phyloP scores from a whole-genome alignment of 2,329 filamentous ascomycete genomes.

The Verticillium albo-atrum region DNA sequence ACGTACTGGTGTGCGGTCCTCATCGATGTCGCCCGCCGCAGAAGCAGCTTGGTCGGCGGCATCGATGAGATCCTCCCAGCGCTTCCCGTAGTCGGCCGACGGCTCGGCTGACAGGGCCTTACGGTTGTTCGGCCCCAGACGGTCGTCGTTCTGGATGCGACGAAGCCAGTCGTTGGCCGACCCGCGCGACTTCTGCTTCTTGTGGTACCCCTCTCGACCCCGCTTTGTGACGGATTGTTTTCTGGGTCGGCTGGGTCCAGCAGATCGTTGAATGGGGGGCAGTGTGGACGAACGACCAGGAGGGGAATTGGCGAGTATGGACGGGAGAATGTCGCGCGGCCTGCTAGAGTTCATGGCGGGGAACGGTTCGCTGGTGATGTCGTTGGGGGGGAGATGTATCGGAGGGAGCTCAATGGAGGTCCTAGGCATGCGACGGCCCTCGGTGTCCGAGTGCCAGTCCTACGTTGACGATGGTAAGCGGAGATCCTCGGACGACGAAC shows the following conservation, averaged over 20 bases:
- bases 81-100: slow-evolving; percentile 74
- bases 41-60: slow-evolving; percentile 71
- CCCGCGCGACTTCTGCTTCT: slow-evolving; percentile 68
- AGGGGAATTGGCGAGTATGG: slow-evolving; percentile 75
- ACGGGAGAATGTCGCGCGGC: slow-evolving; percentile 74
- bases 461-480: slow-evolving; percentile 24
- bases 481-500: too few species aligned
- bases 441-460: slow-evolving; percentile 70
- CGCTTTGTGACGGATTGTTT: slow-evolving; percentile 86
- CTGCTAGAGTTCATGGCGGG: slow-evolving; percentile 56
- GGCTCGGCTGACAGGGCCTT: slow-evolving; percentile 88
- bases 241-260: slow-evolving; percentile 62
- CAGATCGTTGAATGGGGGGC: slow-evolving; percentile 72
- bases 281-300: slow-evolving; percentile 84
- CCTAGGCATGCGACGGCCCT: slow-evolving; percentile 59
- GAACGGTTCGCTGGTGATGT: slow-evolving; percentile 71
- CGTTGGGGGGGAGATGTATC: slow-evolving; percentile 51
- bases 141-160: slow-evolving; percentile 55
- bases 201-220: slow-evolving; percentile 70
- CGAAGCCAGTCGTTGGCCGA: slow-evolving; percentile 65
- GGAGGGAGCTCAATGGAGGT: slow-evolving; percentile 71
- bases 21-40: slow-evolving; percentile 85
- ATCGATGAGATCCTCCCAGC: slow-evolving; percentile 96
- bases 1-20: slow-evolving; percentile 78
- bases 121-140: slow-evolving; percentile 65